Evolutionary conservation across 805 yeast species (phyloP), one percentile per base, ranked within the genome.

Genomic region (Wickerhamiella lipophila): DNA sequence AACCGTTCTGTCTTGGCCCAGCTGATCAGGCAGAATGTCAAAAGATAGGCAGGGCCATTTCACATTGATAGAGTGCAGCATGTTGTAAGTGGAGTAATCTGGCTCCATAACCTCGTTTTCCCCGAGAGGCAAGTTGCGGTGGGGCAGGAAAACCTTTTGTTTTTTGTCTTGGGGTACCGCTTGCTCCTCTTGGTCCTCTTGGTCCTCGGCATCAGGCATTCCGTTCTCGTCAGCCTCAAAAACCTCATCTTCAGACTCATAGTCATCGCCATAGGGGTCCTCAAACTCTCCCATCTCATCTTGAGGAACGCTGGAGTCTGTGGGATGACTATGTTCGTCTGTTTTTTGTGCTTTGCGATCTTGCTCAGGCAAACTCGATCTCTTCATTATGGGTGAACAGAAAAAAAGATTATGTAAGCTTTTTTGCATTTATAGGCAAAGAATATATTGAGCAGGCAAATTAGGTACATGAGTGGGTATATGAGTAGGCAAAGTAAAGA

Each of bases 1-100:
- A 40, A 75, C 74, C 67, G 95, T 77, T 69, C 98, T 81, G 65
- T 87, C 96, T 46, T 75, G 70, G 9, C 98, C 98, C 52, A 84
- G 70, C 47, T 71, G 70, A 63, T 92, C 98, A 5, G 95, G 95
- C 47, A 92, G 68, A 18, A 92, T 69, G 61, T 89, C 97, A 52
- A 92, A 71, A 2, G 96, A 86, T 62, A 92, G 68, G 68, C 96
- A 87, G 11, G 98, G 97, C 97, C 97, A 92, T 58, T 95, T 94
- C 65, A 89, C 69, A 64, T 84, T 84, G 52, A 89, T 85, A 58
- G 83, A 84, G 65, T 92, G 98, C 50, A 92, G 69, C 97, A 92
- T 92, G 60, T 89, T 95, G 64, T 92, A 92, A 2, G 89, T 96
- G 6, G 87, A 71, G 41, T 95, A 95, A 67, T 92, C 98, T 1